Base-by-base conservation (phyloP, 2,329 filamentous ascomycete species). In the Fusarium acutatum region DNA sequence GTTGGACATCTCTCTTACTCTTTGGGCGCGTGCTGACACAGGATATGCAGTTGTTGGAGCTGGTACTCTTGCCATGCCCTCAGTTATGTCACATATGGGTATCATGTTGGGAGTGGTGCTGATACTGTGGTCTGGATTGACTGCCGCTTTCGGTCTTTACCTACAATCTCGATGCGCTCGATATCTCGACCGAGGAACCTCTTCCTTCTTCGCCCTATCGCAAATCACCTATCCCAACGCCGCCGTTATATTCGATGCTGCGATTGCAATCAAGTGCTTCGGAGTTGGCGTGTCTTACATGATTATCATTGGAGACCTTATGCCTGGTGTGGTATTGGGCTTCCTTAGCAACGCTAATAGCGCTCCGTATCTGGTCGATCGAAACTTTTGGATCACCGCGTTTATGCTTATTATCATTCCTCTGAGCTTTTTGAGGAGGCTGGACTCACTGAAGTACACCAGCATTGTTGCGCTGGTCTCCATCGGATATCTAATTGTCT, bases 391-490 rank as follows among this genome's bases (percentile, higher is more conserved):
- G 96, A 93, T 99, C 70, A 98, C 96, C 4, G 95, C 92, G 3
- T 99, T 99, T 80, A 97, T 99, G 95, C 88, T 98, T 72, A 89
- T 97, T 71, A 94, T 99, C 75, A 98, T 99, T 73, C 96, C 96
- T 9, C 86, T 99, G 64, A 97, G 95, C 61, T 99, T 98, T 79
- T 86, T 99, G 41, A 92, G 95, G 71, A 91, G 95, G 40, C 87
- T 99, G 44, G 96, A 99, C 82, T 98, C 96, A 41, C 88, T 99
- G 78, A 98, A 98, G 84, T 99, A 99, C 81, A 99, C 96, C 6
- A 98, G 95, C 77, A 87, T 99, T 53, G 88, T 98, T 65, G 96
- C 96, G 8, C 86, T 99, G 73, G 88, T 97, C 17, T 97, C 96
- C 5, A 99, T 99, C 79, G 94, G 94, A 60, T 99, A 99, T 79